Percentiles rank a stretch among this genome's conserved stretches.
phyloP scores from a whole-genome alignment of 2,329 filamentous ascomycete species.

The Aureobasidium sp. region DNA sequence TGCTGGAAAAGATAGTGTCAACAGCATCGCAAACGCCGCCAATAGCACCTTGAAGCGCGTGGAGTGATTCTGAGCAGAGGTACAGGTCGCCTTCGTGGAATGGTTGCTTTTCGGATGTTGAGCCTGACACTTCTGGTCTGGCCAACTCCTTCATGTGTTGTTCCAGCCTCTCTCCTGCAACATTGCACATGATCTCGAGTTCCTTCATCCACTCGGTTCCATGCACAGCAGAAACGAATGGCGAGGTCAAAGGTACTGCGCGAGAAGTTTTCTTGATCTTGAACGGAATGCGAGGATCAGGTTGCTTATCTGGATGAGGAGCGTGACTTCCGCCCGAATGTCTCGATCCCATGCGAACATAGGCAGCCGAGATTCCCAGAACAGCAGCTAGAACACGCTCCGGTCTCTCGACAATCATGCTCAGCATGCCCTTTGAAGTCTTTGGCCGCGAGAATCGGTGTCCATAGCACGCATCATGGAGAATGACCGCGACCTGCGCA shows the following conservation, averaged over 20 bases:
- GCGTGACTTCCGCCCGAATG: constrained; percentile 76
- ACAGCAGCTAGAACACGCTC: constrained; percentile 89
- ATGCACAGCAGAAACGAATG: constrained; percentile 90
- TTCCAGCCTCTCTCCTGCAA: constrained; percentile 81
- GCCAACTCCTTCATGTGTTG: constrained; percentile 81
- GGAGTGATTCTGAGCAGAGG: constrained; percentile 84
- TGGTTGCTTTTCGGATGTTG: constrained; percentile 64
- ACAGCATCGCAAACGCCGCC: constrained; percentile 96
- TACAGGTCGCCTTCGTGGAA: constrained; percentile 94
- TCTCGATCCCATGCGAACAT: constrained; percentile 87
- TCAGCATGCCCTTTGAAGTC: constrained; percentile 74
- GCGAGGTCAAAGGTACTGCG: constrained; percentile 74
- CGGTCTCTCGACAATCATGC: constrained; percentile 91
- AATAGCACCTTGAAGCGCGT: constrained; percentile 90
- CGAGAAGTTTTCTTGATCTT: constrained; percentile 85
- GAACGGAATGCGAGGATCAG: constrained; percentile 73
- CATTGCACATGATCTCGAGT: constrained; percentile 83
- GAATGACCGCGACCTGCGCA: constrained; percentile 78
- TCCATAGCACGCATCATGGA: constrained; percentile 96
- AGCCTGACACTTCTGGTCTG: constrained; percentile 44
- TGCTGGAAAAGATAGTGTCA: constrained; percentile 75
- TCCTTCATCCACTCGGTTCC: constrained; percentile 95
- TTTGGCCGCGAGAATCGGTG: constrained; percentile 90
- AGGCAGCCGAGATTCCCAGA: constrained; percentile 85
- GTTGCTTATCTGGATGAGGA: constrained; percentile 68